Evolutionary conservation across 73 alveolate species (phyloP), one percentile per base, ranked within the genome.

Genomic region (Paramecium sonneborni): DNA sequence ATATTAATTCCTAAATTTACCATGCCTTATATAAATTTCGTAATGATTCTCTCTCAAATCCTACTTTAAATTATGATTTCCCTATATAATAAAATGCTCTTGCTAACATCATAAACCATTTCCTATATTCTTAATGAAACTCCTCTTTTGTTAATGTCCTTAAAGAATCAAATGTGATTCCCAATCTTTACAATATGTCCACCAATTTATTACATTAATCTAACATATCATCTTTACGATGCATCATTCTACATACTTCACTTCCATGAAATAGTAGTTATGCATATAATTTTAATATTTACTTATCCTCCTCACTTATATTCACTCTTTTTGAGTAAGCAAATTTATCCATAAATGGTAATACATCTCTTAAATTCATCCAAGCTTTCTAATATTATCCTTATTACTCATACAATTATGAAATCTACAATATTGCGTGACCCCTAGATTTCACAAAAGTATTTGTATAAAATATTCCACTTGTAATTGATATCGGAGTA

Each of bases 31-130:
- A 79, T 23, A 79, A 12, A 79, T 44, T 79, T 79, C 74, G 14
- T 10, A 79, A 18, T 0, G 90, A 57, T 11, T 41, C 41, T 43
- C 55, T 79, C 14, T 79, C 90, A 79, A 79, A 79, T 23, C 90
- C 90, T 0, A 79, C 90, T 44, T 79, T 79, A 24, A 43, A 79
- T 79, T 79, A 7, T 8, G 90, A 79, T 43, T 79, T 79, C 3
- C 90, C 90, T 24, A 79, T 46, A n/a, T 44, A 44, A 46, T 43
- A 79, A 4, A 79, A 79, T 79, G 74, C 90, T 79, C 90, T 79
- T 7, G 90, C 44, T 18, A 79, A 79, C 74, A 79, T 79, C 28
- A 62, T 12, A 44, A 30, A 79, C 90, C 90, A 79, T 46, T 79
- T 79, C 8, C 18, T 79, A 44, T 43, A 79, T 43, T 79, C 69